Percentiles rank a stretch among this genome's conserved stretches.
phyloP scores from a whole-genome alignment of 495 filamentous ascomycete genomes.

The Tetracladium setigerum region DNA sequence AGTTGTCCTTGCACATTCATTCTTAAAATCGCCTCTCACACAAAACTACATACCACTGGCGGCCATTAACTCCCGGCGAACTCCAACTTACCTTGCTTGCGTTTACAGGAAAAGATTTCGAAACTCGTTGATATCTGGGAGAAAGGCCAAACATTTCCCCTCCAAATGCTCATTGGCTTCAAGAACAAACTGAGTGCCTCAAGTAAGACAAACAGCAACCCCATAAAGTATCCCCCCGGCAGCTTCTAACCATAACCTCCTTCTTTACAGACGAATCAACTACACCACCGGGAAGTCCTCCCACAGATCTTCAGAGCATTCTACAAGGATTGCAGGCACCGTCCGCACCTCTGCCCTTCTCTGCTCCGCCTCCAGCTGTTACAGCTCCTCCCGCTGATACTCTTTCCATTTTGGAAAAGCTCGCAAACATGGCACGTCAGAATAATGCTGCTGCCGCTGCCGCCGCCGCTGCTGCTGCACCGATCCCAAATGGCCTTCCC shows the following conservation, averaged over 20 bases:
- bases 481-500: conserved; percentile 40
- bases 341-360: conserved; percentile 15
- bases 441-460: conserved; percentile 56
- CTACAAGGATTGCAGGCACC: conserved; percentile 31
- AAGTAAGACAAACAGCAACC: conserved; percentile 19
- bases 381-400: conserved; percentile 45
- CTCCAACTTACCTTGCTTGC: conserved; percentile 28
- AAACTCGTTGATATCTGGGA: conserved; percentile 99
- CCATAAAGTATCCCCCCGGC: neutral
- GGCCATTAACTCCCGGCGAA: conserved; percentile 5
- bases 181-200: conserved; percentile 71
- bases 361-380: conserved; percentile 19
- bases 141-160: conserved; percentile 84
- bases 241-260: conserved; percentile 26
- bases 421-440: conserved; percentile 80
- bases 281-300: conserved; percentile 74
- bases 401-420: conserved; percentile 68
- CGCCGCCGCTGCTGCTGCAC: conserved; percentile 42
- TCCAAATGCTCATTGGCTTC: conserved; percentile 73
- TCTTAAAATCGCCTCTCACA: neutral
- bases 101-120: conserved; percentile 84
- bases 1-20: neutral
- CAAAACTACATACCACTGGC: neutral
- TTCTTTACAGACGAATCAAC: conserved; percentile 50
- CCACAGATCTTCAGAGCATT: conserved; percentile 42